Evolutionary conservation across 176 grass and related monocot genomes (phyloP), one percentile per base, ranked within the genome.

Genomic region (Oryza brachyantha): DNA sequence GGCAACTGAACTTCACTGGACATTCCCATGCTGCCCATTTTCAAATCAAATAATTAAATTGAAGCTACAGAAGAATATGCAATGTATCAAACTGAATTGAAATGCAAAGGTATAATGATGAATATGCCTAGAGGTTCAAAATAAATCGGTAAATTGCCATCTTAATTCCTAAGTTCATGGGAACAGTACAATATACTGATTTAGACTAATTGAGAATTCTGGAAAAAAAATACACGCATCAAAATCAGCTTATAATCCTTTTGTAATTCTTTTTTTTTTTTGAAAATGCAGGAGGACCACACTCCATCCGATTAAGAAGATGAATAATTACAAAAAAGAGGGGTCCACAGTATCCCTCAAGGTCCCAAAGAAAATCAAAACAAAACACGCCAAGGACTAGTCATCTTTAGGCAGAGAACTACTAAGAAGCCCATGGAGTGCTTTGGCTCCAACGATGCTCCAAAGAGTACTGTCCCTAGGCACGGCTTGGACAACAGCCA

Each of bases 1-100:
- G 91, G 96, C 61, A 91, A 87, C 58, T 93, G 83, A 68, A 99
- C 70, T 84, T 91, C 78, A 83, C 90, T 93, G 50, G 83, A 85
- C 96, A 99, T 99, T 55, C 75, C 88, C 92, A 99, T 99, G 85
- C 95, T 94, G 73, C 25, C 64, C 83, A 90, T 89, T 72, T 75
- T 70, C 48, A 80, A 86, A 75, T 68, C 11, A 66, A 81, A 80
- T n/a, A 45, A 86, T 22, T 42, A 84, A 80, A 86, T 65, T 32
- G 4, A 5, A 59, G 58, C 64, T 81, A 36, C 69, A 77, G 73
- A 77, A 71, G 65, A 76, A 84, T 46, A 61, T 70, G n/a, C 8
- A 21, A 74, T 54, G n/a, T 37, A 80, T 22, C 36, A 70, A 52
- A 50, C 22, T 69, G 48, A 70, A 80, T 84, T 27, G 21, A 63